A percentile compares a stretch with the other conserved stretches of the same genome.
These are phyloP conservation scores for Ilex paraguariensis DNA, from an alignment of 305 asterid genomes.

Conservation along the genomic window DNA sequence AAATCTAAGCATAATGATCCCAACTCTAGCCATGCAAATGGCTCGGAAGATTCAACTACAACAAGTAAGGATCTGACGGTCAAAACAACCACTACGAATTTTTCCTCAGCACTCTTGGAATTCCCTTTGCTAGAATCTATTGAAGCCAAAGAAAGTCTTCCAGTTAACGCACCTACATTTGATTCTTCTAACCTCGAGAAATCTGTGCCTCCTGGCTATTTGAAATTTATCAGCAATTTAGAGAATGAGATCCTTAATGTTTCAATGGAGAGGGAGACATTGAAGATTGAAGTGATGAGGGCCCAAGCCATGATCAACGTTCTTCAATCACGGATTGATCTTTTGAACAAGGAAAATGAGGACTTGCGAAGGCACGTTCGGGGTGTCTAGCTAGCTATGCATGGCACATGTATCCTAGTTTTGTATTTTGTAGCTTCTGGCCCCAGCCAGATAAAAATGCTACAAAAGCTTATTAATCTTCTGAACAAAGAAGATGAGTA, in stretches of 20 bases:
- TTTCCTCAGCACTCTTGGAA: slow-evolving; percentile 44
- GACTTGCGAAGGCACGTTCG: slow-evolving; percentile 42
- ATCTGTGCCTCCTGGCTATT: slow-evolving; percentile 87
- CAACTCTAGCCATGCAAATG: slow-evolving; percentile 68
- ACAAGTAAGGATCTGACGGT: slow-evolving; percentile 56
- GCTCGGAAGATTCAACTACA: slow-evolving; percentile 83
- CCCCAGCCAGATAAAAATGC: too few relatives aligned
- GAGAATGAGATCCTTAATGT: slow-evolving; percentile 76
- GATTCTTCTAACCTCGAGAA: slow-evolving; percentile 84
- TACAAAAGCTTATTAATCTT: slow-evolving; percentile 10
- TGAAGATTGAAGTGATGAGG: slow-evolving; percentile 92
- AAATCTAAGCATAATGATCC: slow-evolving; percentile 57
- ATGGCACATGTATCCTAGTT: slow-evolving; percentile 15
- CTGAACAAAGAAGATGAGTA: slow-evolving; percentile 2
- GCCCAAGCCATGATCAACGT: slow-evolving; percentile 82
- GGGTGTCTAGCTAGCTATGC: slow-evolving; percentile 23
- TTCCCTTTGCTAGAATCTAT: slow-evolving; percentile 54
- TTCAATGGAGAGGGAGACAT: slow-evolving; percentile 76
- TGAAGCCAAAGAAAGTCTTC: slow-evolving; percentile 49
- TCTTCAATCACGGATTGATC: slow-evolving; percentile 65
- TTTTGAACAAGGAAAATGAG: slow-evolving; percentile 55
- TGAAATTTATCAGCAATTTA: slow-evolving; percentile 73
- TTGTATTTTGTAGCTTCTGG: slow-evolving; percentile 20
- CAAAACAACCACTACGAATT: slow-evolving; percentile 53
- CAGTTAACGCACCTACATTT: slow-evolving; percentile 31